Evolutionary conservation across 2,329 filamentous ascomycete genomes (phyloP).

Genomic region (Epichloe aotearoae): DNA sequence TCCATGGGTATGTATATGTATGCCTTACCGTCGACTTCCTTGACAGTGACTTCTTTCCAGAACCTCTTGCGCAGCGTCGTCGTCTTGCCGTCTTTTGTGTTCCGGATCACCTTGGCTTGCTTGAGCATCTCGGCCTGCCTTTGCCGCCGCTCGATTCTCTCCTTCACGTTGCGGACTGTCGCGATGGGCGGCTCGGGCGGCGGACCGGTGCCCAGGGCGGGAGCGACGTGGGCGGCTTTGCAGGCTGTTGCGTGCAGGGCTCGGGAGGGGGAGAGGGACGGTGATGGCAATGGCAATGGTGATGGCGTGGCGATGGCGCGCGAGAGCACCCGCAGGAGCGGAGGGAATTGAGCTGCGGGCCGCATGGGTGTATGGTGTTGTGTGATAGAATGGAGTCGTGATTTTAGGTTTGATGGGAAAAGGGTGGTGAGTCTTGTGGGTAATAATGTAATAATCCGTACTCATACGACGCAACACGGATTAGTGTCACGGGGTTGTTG

Average conservation of each 20-base stretch:
- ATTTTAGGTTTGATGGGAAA: too few relatives aligned
- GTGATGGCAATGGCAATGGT: too few relatives aligned
- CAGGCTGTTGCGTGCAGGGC: constrained; percentile 20
- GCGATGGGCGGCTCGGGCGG: constrained; percentile 43
- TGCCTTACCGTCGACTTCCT: constrained; percentile 48
- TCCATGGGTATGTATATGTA: background rate
- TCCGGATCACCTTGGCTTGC: constrained; percentile 35
- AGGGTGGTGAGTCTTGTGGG: too few relatives aligned
- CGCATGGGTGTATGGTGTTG: constrained; percentile 23
- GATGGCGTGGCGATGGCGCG: constrained; percentile 11
- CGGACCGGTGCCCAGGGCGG: constrained; percentile 43
- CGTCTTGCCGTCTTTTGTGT: constrained; percentile 20
- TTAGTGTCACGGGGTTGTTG: too few relatives aligned
- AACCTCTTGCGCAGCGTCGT: constrained; percentile 56
- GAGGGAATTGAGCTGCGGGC: constrained; percentile 23
- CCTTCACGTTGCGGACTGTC: constrained; percentile 24
- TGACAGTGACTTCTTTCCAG: constrained; percentile 73
- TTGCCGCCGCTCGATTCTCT: constrained; percentile 36
- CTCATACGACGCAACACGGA: too few relatives aligned
- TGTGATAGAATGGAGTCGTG: too few relatives aligned
- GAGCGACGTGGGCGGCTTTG: constrained; percentile 33
- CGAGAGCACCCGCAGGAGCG: constrained; percentile 18
- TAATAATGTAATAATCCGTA: too few relatives aligned
- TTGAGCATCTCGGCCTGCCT: constrained; percentile 43
- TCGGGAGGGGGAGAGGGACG: constrained; percentile 6